Base-by-base conservation (phyloP, 139 green algal species). In the Trebouxia sp. region DNA sequence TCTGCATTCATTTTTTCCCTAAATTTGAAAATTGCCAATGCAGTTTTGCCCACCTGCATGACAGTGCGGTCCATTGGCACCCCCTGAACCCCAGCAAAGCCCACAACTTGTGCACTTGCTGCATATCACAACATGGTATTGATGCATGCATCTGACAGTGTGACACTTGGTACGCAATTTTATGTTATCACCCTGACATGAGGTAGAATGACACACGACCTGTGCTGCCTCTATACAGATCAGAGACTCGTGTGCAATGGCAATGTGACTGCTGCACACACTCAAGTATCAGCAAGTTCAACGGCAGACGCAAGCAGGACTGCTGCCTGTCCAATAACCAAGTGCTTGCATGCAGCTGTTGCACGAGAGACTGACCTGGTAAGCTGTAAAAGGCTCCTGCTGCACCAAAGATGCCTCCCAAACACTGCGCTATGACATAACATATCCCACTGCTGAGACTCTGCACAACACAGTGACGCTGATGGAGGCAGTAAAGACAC, bases 11-110 rank as follows among this genome's bases (percentile, higher is more conserved):
- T n/a, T n/a, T n/a, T n/a, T n/a, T n/a, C n/a, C n/a, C n/a, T n/a
- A n/a, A n/a, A n/a, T n/a, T n/a, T n/a, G n/a, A n/a, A n/a, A n/a
- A n/a, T n/a, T n/a, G n/a, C n/a, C n/a, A n/a, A n/a, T n/a, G n/a
- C n/a, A n/a, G n/a, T n/a, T n/a, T n/a, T 9, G 66, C 70, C 65
- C 30, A 50, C 75, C 82, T 45, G 79, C 35, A 7, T 62, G 32
- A 81, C 66, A 39, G 82, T 82, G 32, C 65, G 75, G 41, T 79
- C 82, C n/a, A 69, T 47, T 2, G 75, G 79, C 14, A 84, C 80
- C 5, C 53, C 41, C 70, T 84, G 48, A 6, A 62, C 70, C 11
- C 70, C 70, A 78, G 43, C 66, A 53, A 76, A 76, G 9, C 66
- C 66, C 20, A 76, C 38, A 15, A n/a, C 24, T 37, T 82, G 78